Conservation (phyloP, 306 rosid genomes). For the Prosopis cineraria region DNA sequence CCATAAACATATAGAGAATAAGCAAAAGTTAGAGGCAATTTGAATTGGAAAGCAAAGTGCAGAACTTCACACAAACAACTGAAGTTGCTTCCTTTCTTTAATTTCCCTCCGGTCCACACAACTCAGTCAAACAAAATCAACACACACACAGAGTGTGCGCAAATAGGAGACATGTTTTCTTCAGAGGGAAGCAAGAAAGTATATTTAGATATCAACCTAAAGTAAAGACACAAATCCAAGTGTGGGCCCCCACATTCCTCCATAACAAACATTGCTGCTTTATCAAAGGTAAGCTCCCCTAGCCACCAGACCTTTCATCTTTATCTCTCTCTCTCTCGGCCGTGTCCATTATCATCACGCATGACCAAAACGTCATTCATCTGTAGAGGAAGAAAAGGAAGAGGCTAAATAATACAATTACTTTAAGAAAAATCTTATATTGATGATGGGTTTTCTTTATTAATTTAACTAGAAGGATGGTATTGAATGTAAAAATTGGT, state of each 20-base stretch:
- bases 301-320: slow-evolving; percentile 61
- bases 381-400: slow-evolving; percentile 46
- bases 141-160: slow-evolving; percentile 39
- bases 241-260: slow-evolving; percentile 72
- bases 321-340: slow-evolving; percentile 65
- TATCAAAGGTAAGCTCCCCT: slow-evolving; percentile 55
- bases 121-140: slow-evolving; percentile 53
- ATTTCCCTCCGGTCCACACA: slow-evolving; percentile 26
- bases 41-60: slow-evolving; percentile 37
- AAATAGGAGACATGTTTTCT: slow-evolving; percentile 82
- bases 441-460: neutral
- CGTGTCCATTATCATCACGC: slow-evolving; percentile 43
- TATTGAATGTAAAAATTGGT: neutral
- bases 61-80: slow-evolving; percentile 25
- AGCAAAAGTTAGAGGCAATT: slow-evolving; percentile 28
- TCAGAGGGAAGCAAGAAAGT: slow-evolving; percentile 44
- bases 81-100: slow-evolving; percentile 50
- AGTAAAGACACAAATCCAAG: slow-evolving; percentile 54
- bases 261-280: slow-evolving; percentile 38
- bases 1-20: slow-evolving; percentile 40
- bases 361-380: slow-evolving; percentile 64
- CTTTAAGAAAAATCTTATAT: neutral
- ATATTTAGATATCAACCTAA: slow-evolving; percentile 34
- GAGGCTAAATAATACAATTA: slow-evolving; percentile 23
- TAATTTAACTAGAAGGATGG: neutral